Base-by-base conservation (phyloP, 2,329 filamentous ascomycete genomes). In the Fusarium dimerum region DNA sequence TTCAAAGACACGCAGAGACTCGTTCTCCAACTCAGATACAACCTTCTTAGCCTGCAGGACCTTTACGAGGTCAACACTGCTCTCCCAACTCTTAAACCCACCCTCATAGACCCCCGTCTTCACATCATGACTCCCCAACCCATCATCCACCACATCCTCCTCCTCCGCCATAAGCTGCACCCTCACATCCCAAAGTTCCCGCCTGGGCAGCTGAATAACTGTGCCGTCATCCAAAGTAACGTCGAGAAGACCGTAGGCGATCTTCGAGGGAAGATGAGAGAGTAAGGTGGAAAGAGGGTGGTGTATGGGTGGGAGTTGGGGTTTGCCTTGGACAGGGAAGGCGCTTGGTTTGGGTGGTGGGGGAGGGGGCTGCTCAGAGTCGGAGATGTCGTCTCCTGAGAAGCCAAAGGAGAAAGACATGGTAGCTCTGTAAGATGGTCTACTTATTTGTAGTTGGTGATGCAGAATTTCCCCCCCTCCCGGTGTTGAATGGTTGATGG, bases 1-100 rank as follows among this genome's bases (percentile, higher is more conserved):
- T 78, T 85, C 82, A 45, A 84, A 74, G 38, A 84, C 66, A 36
- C 76, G 73, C 46, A 75, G 68, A 0, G 76, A 70, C 29, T 68
- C 66, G 11, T 68, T 56, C 17, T 61, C 62, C 53, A 71, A 56
- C 44, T 64, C 59, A 4, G 68, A 54, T 16, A 72, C 61, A 45
- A 74, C 69, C 12, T 73, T 69, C 26, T 76, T 75, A 3, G 68
- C 64, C 1, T 78, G 77, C 30, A 87, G 70, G n/a, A 88, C 83
- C 66, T 85, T 89, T 46, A 90, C 88, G 16, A 94, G 77, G 68
- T 94, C 90, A 47, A 92, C 78, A 54, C 87, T 90, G 72, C 89
- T 92, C 74, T 94, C 90, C 90, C 90, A 94, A 64, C 88, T 92
- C 76, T 94, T 94, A 76, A 93, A 92, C 20, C 90, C 90, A 51